A percentile compares a stretch with the other conserved stretches of the same genome.
Conservation (phyloP, 805 yeast species). For the Myxozyma lipomycoides region DNA sequence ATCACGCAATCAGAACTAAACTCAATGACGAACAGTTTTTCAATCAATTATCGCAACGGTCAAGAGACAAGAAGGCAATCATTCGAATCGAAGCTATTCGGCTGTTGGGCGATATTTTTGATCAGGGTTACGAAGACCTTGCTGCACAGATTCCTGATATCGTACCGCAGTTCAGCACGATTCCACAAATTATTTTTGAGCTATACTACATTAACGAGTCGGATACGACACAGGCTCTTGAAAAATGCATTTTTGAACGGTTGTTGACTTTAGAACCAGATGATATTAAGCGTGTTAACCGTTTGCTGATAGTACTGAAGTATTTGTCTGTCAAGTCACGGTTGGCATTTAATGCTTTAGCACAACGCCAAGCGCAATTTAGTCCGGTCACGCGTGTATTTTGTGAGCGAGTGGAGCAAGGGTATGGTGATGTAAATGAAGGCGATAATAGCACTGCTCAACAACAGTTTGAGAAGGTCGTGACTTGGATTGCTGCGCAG, state of each 20-base stretch:
- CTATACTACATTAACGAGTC: constrained; percentile 71
- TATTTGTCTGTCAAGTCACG: constrained; percentile 55
- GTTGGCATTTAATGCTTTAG: constrained; percentile 64
- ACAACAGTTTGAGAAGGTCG: constrained; percentile 31
- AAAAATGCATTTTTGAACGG: constrained; percentile 54
- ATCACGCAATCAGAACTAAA: constrained; percentile 46
- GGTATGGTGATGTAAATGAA: constrained; percentile 13
- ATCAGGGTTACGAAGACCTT: constrained; percentile 41
- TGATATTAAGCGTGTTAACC: constrained; percentile 45
- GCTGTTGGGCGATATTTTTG: constrained; percentile 54
- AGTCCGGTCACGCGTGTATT: constrained; percentile 46
- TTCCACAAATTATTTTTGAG: constrained; percentile 64
- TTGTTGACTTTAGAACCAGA: constrained; percentile 52
- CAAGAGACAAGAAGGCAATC: constrained; percentile 65
- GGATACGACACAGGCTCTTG: constrained; percentile 62
- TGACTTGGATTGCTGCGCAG: constrained; percentile 57
- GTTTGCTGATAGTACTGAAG: constrained; percentile 50
- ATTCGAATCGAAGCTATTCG: constrained; percentile 60
- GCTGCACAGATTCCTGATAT: constrained; percentile 34
- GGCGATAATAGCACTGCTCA: constrained; percentile 6
- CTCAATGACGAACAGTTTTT: constrained; percentile 49
- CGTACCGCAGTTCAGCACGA: constrained; percentile 42
- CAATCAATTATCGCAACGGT: constrained; percentile 54
- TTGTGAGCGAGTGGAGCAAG: constrained; percentile 28
- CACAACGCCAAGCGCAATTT: constrained; percentile 51